These are phyloP conservation scores for Penicillium polonicum DNA, from an alignment of 2,329 filamentous ascomycete species.

Conservation along the genomic window DNA sequence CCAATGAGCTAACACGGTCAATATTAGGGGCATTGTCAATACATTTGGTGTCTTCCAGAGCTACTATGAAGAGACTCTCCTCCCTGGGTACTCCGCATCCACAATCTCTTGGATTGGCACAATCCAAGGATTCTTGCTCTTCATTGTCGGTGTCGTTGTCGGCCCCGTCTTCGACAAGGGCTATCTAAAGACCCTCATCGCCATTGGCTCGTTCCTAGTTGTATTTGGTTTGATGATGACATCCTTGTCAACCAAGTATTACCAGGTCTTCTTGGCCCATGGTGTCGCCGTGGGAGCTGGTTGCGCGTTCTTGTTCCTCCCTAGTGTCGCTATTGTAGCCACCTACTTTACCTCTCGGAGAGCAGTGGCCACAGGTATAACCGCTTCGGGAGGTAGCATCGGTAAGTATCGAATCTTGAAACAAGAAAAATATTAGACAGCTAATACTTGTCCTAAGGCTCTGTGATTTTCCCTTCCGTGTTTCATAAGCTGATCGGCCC, in stretches of 20 bases:
- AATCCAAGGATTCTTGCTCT: conserved; percentile 49
- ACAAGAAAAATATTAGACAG: background rate
- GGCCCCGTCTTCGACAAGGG: conserved; percentile 53
- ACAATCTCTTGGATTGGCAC: conserved; percentile 50
- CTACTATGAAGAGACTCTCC: conserved; percentile 40
- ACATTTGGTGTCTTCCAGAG: conserved; percentile 49
- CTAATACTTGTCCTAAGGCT: conserved; percentile 24
- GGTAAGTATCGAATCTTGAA: conserved; percentile 18
- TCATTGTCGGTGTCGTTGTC: conserved; percentile 43
- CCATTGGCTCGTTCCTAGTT: conserved; percentile 43
- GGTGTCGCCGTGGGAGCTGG: conserved; percentile 33
- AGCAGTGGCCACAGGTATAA: conserved; percentile 33
- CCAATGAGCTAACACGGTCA: background rate
- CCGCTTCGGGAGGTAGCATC: conserved; percentile 29
- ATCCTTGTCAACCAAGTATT: conserved; percentile 49
- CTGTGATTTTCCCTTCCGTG: conserved; percentile 50
- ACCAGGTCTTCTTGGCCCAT: conserved; percentile 41
- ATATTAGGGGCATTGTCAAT: conserved; percentile 38
- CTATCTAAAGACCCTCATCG: conserved; percentile 44
- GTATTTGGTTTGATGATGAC: conserved; percentile 53
- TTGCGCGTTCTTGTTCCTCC: conserved; percentile 30
- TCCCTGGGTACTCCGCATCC: conserved; percentile 23
- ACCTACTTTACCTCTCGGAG: conserved; percentile 29
- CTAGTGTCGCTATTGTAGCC: conserved; percentile 30
- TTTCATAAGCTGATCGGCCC: conserved; percentile 45